Percentiles rank a stretch among this genome's conserved stretches.
Evolutionary conservation across 2,329 filamentous ascomycete genomes (phyloP).

Genomic region (Diaporthe sp.): DNA sequence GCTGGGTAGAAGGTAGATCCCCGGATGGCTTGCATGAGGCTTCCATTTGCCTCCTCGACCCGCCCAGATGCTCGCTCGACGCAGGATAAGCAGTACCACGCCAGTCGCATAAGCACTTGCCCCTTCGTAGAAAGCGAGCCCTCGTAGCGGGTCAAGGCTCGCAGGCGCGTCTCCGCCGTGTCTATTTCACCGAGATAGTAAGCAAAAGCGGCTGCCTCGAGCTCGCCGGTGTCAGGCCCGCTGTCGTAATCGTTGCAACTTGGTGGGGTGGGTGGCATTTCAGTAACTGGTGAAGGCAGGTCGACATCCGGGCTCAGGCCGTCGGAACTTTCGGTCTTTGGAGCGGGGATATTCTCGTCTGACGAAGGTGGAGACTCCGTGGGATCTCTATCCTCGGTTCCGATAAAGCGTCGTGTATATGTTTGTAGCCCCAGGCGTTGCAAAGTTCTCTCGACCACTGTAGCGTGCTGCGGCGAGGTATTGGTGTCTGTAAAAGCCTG

Average conservation of each 20-base stretch:
- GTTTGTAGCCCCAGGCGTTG: slow-evolving; percentile 3
- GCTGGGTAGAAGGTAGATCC: slow-evolving; percentile 31
- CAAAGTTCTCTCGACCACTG: not conserved
- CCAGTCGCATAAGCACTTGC: slow-evolving; percentile 34
- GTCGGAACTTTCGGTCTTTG: not conserved
- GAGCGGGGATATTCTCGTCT: not conserved
- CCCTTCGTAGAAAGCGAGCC: slow-evolving; percentile 17
- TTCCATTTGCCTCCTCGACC: slow-evolving; percentile 19
- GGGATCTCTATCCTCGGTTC: not conserved
- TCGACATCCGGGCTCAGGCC: slow-evolving; percentile 9
- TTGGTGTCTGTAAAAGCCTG: not conserved
- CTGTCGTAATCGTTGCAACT: not conserved
- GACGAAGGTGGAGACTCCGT: not conserved
- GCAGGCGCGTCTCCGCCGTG: slow-evolving; percentile 14
- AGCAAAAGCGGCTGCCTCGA: slow-evolving; percentile 17
- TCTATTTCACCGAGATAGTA: slow-evolving; percentile 21
- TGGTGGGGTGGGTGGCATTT: slow-evolving; percentile 8
- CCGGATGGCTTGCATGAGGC: slow-evolving; percentile 31
- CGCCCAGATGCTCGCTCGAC: slow-evolving; percentile 21
- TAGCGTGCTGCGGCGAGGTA: not conserved
- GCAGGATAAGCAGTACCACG: slow-evolving; percentile 36
- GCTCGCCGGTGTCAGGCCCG: not conserved
- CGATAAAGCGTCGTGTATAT: slow-evolving; percentile 18
- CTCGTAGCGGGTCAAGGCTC: slow-evolving; percentile 13
- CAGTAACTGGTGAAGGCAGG: not conserved